Percentiles rank a stretch among this genome's conserved stretches.
Evolutionary conservation across 352 stramenopile genomes (phyloP).

Genomic region (Globisporangium mamillatum): DNA sequence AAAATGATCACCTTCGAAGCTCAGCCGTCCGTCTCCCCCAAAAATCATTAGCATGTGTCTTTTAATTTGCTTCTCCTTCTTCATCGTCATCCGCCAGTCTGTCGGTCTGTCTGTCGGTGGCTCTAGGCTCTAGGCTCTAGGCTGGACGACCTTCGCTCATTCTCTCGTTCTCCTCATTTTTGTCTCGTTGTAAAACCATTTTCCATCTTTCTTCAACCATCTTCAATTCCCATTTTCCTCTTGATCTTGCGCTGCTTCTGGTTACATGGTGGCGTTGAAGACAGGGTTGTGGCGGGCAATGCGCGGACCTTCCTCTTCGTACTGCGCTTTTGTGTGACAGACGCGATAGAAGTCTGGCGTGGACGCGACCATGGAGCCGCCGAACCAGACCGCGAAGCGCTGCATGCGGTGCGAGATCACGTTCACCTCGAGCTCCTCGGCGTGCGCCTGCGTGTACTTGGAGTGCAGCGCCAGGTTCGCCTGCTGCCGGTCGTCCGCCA

Average conservation of each 20-base stretch:
- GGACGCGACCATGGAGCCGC: conserved; percentile 92
- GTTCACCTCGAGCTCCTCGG: conserved; percentile 89
- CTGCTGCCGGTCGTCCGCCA: conserved; percentile 89
- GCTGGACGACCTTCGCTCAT: neutral
- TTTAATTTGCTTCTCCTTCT: conserved; percentile 5
- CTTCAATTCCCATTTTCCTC: neutral
- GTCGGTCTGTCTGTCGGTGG: neutral
- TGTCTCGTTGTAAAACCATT: neutral
- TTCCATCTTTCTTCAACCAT: neutral
- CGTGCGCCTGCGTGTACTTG: conserved; percentile 60
- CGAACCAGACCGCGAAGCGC: conserved; percentile 95
- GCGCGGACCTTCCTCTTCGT: conserved; percentile 94
- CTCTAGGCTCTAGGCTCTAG: neutral
- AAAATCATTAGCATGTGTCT: conserved; percentile 2
- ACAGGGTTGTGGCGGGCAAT: conserved; percentile 95
- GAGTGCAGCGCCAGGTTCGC: conserved; percentile 82
- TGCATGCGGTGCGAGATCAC: conserved; percentile 95
- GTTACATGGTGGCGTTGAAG: conserved; percentile 92
- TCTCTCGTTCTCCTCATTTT: neutral
- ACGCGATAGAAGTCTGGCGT: conserved; percentile 93
- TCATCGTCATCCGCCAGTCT: neutral
- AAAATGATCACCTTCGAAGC: neutral
- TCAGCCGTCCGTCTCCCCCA: neutral
- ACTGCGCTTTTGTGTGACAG: conserved; percentile 96
- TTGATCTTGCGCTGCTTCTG: neutral